A percentile compares a stretch with the other conserved stretches of the same genome.
Evolutionary conservation across 2,329 filamentous ascomycete genomes (phyloP).

Genomic region (Xenosphaeropsis pyriputrescens): DNA sequence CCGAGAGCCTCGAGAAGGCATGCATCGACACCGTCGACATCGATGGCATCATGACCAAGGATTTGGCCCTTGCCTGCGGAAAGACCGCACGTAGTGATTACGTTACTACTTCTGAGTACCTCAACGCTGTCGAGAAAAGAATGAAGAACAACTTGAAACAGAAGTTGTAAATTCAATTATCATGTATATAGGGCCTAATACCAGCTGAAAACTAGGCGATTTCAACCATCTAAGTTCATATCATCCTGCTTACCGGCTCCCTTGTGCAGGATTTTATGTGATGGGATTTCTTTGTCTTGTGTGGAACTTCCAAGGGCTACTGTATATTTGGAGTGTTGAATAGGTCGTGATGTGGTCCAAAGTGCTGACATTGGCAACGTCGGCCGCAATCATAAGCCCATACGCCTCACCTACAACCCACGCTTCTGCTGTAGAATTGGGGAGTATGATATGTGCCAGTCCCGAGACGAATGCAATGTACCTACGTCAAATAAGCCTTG

Average conservation of each 20-base stretch:
- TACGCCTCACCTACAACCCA: neutral
- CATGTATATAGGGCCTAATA: too few relatives aligned
- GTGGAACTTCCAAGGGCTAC: neutral
- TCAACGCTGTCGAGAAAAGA: constrained; percentile 81
- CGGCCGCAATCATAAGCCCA: neutral
- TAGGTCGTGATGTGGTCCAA: neutral
- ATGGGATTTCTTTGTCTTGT: neutral
- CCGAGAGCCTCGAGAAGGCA: constrained; percentile 80
- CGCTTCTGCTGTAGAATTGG: neutral
- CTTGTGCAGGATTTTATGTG: neutral
- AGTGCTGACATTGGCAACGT: neutral
- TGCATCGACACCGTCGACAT: constrained; percentile 89
- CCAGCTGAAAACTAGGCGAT: too few relatives aligned
- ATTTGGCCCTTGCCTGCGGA: constrained; percentile 70
- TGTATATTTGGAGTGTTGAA: neutral
- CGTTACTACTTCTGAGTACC: constrained; percentile 84
- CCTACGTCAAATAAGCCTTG: neutral
- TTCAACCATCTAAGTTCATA: neutral
- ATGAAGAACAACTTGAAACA: constrained; percentile 68
- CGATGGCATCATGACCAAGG: constrained; percentile 98
- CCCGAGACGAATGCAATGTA: neutral
- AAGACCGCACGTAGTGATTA: constrained; percentile 74
- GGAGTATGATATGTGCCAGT: neutral
- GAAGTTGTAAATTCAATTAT: constrained; percentile 35
- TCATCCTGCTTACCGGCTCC: neutral